These are phyloP conservation scores for Metroxylon sagu DNA, from an alignment of 176 grass and related monocot genomes.

Conservation along the genomic window DNA sequence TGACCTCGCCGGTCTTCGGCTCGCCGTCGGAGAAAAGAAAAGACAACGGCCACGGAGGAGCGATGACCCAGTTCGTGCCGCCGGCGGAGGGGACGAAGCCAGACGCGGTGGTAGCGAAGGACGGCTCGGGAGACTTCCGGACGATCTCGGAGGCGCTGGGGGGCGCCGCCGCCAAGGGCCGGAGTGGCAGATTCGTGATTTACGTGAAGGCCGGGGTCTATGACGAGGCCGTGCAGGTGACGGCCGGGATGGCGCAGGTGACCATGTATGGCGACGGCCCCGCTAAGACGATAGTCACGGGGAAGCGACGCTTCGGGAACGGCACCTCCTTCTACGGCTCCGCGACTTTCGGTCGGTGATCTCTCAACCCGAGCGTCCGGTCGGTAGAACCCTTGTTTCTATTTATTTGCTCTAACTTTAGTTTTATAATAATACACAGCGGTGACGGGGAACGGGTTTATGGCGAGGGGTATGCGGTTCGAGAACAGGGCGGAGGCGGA, in stretches of 20 bases:
- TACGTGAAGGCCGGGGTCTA: background rate
- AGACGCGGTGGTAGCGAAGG: background rate
- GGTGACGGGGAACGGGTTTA: background rate
- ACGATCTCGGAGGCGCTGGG: background rate
- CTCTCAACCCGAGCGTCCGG: background rate
- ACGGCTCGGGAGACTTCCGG: background rate
- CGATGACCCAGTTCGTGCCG: background rate
- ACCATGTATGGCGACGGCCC: background rate
- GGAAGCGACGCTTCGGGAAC: background rate
- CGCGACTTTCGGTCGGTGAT: background rate
- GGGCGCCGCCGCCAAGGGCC: background rate
- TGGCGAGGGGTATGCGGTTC: background rate
- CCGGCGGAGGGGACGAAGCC: background rate
- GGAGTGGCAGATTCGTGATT: background rate
- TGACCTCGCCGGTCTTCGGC: background rate
- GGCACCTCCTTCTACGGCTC: background rate
- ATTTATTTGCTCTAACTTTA: background rate
- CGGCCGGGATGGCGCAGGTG: background rate
- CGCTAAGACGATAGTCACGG: background rate
- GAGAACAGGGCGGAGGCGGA: background rate
- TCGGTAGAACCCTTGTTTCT: background rate
- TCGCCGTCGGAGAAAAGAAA: background rate
- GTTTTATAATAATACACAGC: background rate
- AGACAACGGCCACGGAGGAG: background rate
- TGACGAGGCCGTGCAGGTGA: background rate